Conservation (phyloP, 495 filamentous ascomycete species). For the Podospora sp. region DNA sequence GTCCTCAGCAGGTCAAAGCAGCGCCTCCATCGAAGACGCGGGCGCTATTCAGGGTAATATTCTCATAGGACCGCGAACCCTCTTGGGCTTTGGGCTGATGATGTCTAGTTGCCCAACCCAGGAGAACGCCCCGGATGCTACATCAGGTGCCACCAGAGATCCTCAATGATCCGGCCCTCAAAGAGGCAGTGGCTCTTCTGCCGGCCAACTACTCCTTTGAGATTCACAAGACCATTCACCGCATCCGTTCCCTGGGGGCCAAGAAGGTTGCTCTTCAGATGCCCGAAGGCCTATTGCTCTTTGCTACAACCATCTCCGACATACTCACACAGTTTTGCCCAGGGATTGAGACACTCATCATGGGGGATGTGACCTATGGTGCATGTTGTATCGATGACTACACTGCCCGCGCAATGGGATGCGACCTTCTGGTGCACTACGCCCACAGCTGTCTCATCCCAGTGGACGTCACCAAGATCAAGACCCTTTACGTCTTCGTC, state of each 20-base stretch:
- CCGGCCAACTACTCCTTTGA: conserved; percentile 97
- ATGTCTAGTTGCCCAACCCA: conserved; percentile 55
- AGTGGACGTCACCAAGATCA: conserved; percentile 91
- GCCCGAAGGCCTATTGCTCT: conserved; percentile 92
- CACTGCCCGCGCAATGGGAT: conserved; percentile 90
- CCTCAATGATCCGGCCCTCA: conserved; percentile 82
- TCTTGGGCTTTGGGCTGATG: neutral
- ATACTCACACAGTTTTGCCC: conserved; percentile 95
- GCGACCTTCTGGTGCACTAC: conserved; percentile 95
- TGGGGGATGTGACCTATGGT: conserved; percentile 99
- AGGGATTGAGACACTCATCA: conserved; percentile 87
- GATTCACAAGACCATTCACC: conserved; percentile 96
- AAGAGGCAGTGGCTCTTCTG: conserved; percentile 82
- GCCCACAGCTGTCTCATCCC: conserved; percentile 96
- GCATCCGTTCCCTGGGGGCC: conserved; percentile 75
- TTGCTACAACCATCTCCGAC: conserved; percentile 97
- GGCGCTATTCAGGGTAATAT: conserved; percentile 63
- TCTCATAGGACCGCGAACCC: neutral
- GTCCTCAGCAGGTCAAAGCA: conserved; percentile 41
- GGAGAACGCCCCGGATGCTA: conserved; percentile 71
- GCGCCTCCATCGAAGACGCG: conserved; percentile 61
- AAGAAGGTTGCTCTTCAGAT: conserved; percentile 90
- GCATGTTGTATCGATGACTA: conserved; percentile 99
- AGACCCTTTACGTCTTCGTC: conserved; percentile 96
- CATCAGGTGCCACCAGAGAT: conserved; percentile 91